Percentiles rank a stretch among this genome's conserved stretches.
phyloP scores from a whole-genome alignment of 2,329 filamentous ascomycete species.

The Tolypocladium endophyticum region DNA sequence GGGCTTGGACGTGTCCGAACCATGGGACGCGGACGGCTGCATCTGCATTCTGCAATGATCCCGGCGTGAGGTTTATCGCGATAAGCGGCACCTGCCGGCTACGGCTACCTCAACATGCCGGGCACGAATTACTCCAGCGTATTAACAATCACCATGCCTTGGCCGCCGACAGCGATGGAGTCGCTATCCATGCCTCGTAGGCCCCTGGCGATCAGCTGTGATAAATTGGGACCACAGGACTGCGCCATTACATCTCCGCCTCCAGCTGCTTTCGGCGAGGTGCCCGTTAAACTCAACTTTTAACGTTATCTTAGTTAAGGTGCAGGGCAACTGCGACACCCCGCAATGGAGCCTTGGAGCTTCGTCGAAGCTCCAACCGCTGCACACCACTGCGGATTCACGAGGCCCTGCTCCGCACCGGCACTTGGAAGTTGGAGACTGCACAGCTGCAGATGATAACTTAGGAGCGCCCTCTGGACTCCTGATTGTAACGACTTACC shows the following conservation, averaged over 20 bases:
- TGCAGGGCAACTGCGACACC: background rate
- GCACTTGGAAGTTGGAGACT: too few relatives aligned
- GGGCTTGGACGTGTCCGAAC: background rate
- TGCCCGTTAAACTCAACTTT: background rate
- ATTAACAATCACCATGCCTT: background rate
- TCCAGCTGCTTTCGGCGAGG: background rate
- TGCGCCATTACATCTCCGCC: too few relatives aligned
- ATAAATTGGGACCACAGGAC: too few relatives aligned
- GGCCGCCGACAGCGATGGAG: too few relatives aligned
- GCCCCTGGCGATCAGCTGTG: too few relatives aligned
- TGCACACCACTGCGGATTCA: background rate
- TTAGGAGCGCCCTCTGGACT: too few relatives aligned
- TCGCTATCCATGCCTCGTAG: too few relatives aligned
- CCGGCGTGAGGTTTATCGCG: background rate
- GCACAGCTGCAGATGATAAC: too few relatives aligned
- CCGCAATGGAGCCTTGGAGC: background rate
- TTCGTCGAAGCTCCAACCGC: background rate
- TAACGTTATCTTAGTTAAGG: background rate
- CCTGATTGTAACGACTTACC: background rate
- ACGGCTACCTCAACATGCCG: background rate
- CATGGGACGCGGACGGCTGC: background rate
- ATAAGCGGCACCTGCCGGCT: background rate
- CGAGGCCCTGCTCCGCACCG: background rate
- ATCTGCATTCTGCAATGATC: background rate
- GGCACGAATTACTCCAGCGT: background rate